Percentiles rank a stretch among this genome's conserved stretches.
Conservation (phyloP, 2,329 filamentous ascomycete species). For the Fusarium sp. region DNA sequence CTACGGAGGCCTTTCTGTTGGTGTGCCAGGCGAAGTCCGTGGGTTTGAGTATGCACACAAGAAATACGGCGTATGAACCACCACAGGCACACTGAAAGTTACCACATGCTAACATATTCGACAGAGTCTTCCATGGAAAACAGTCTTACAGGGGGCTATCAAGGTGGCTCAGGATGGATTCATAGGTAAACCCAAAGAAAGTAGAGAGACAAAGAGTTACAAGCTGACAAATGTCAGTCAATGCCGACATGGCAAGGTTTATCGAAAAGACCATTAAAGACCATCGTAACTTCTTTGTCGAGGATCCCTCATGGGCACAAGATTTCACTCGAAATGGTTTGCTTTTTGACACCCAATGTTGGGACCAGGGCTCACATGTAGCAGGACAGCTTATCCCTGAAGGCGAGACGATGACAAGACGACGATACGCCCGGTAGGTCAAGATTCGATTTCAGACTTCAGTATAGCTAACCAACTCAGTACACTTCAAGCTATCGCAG, state of each 20-base stretch:
- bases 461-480: constrained; percentile 30
- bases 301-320: constrained; percentile 80
- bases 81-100: not conserved
- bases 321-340: constrained; percentile 85
- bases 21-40: constrained; percentile 76
- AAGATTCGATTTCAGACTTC: not conserved
- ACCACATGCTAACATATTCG: not conserved
- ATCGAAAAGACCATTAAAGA: constrained; percentile 62
- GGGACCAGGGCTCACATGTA: not conserved
- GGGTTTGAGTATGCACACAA: constrained; percentile 82
- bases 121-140: constrained; percentile 70
- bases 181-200: constrained; percentile 45
- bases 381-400: constrained; percentile 69
- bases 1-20: constrained; percentile 75
- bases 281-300: constrained; percentile 69
- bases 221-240: constrained; percentile 57
- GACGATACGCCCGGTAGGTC: constrained; percentile 71
- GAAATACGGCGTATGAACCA: constrained; percentile 66
- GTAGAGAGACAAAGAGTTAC: not conserved
- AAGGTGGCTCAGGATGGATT: constrained; percentile 79
- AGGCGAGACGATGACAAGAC: constrained; percentile 81
- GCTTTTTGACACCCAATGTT: not conserved
- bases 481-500: constrained; percentile 79
- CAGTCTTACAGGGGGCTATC: constrained; percentile 77
- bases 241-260: constrained; percentile 76